Percentiles rank a stretch among this genome's conserved stretches.
These are phyloP conservation scores for Phialophora expanda DNA, from an alignment of 2,329 filamentous ascomycete genomes.

Conservation along the genomic window DNA sequence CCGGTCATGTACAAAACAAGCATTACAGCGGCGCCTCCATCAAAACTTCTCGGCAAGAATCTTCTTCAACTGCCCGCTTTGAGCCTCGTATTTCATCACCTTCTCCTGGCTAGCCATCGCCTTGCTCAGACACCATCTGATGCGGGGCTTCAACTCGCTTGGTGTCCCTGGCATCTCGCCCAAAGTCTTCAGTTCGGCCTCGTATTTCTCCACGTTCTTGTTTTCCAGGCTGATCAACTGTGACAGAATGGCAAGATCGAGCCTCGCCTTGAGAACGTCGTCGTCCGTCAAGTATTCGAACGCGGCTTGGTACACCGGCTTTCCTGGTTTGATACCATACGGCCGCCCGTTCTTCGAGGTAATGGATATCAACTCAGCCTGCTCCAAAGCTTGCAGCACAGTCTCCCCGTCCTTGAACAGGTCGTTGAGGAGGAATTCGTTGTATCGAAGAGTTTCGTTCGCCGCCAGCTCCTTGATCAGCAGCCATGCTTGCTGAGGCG, in stretches of 20 bases:
- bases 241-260: constrained; percentile 72
- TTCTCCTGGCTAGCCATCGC: constrained; percentile 74
- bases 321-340: constrained; percentile 75
- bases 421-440: constrained; percentile 78
- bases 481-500: constrained; percentile 85
- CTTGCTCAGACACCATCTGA: constrained; percentile 76
- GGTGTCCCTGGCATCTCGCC: constrained; percentile 73
- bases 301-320: constrained; percentile 83
- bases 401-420: constrained; percentile 77
- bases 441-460: constrained; percentile 73
- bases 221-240: constrained; percentile 75
- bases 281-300: constrained; percentile 76
- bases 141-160: constrained; percentile 67
- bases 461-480: constrained; percentile 78
- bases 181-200: constrained; percentile 76
- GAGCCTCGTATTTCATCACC: constrained; percentile 73
- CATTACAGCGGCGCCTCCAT: background rate
- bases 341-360: constrained; percentile 76
- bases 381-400: constrained; percentile 78
- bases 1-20: background rate
- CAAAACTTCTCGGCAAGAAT: constrained; percentile 63
- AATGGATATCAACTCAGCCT: constrained; percentile 84
- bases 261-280: constrained; percentile 71
- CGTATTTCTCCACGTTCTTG: constrained; percentile 75
- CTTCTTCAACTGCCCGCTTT: constrained; percentile 75